Evolutionary conservation across 176 grass and related monocot species (phyloP).

Genomic region (Oryza meridionalis): DNA sequence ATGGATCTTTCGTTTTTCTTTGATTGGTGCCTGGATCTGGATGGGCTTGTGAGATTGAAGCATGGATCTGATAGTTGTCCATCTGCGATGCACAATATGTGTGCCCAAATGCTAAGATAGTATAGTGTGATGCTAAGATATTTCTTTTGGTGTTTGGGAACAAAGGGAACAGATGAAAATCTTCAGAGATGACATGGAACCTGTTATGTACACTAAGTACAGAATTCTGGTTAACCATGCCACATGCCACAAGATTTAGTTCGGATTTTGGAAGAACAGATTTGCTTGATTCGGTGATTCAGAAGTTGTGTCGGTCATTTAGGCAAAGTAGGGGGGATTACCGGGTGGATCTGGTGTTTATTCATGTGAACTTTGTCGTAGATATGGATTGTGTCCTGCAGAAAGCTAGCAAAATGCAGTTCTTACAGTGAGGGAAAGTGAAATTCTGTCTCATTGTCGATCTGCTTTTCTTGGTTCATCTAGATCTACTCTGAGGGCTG

Average conservation of each 20-base stretch:
- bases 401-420: background rate
- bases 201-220: background rate
- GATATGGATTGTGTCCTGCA: background rate
- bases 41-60: constrained; percentile 4
- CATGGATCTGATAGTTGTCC: background rate
- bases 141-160: constrained; percentile 3
- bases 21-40: background rate
- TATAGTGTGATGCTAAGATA: background rate
- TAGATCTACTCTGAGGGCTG: background rate
- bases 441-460: background rate
- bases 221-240: background rate
- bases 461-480: background rate
- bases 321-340: background rate
- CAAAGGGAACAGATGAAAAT: background rate
- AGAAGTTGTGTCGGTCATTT: background rate
- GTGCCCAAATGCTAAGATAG: background rate
- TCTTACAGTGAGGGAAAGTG: background rate
- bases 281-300: background rate
- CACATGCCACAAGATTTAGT: background rate
- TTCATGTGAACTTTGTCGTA: background rate
- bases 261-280: background rate
- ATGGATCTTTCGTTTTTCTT: constrained; percentile 18
- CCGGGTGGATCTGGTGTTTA: constrained; percentile 13
- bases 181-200: background rate
- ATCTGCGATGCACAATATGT: background rate